Conservation (phyloP, 2,329 filamentous ascomycete species). For the Penicillium concentricum region DNA sequence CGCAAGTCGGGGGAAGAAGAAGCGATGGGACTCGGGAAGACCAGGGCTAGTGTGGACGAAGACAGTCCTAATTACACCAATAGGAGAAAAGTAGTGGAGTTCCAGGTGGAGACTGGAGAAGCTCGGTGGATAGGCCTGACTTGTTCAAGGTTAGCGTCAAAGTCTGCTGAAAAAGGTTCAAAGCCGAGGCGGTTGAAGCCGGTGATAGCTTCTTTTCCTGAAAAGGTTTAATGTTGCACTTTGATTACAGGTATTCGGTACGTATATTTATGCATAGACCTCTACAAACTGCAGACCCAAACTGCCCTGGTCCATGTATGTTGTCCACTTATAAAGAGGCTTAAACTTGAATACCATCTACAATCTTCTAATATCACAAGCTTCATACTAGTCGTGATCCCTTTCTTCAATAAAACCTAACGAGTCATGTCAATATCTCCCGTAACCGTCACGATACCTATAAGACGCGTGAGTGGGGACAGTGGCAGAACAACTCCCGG, state of each 20-base stretch:
- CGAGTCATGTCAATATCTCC: not conserved
- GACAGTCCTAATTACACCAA: not conserved
- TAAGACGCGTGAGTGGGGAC: not conserved
- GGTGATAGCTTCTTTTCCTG: constrained; percentile 13
- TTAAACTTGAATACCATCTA: too few species aligned
- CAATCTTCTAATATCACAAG: too few species aligned
- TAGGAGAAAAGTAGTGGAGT: constrained; percentile 1
- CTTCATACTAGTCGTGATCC: not conserved
- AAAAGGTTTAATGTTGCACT: constrained; percentile 10
- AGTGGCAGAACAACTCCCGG: not conserved
- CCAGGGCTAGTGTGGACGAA: constrained; percentile 26
- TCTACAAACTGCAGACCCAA: too few species aligned
- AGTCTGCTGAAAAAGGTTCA: constrained; percentile 13
- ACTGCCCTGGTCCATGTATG: not conserved
- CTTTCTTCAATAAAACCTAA: not conserved
- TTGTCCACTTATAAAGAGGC: too few species aligned
- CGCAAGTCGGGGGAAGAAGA: constrained; percentile 35
- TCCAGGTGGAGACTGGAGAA: constrained; percentile 7
- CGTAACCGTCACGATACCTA: not conserved
- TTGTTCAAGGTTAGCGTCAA: constrained; percentile 8
- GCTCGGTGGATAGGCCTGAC: constrained; percentile 6
- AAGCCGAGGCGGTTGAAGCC: constrained; percentile 29
- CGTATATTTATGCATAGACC: too few species aligned
- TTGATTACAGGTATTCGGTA: constrained; percentile 7
- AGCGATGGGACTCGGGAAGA: constrained; percentile 30